These are phyloP conservation scores for Curvularia sp. DNA, from an alignment of 2,329 filamentous ascomycete species.

Conservation along the genomic window DNA sequence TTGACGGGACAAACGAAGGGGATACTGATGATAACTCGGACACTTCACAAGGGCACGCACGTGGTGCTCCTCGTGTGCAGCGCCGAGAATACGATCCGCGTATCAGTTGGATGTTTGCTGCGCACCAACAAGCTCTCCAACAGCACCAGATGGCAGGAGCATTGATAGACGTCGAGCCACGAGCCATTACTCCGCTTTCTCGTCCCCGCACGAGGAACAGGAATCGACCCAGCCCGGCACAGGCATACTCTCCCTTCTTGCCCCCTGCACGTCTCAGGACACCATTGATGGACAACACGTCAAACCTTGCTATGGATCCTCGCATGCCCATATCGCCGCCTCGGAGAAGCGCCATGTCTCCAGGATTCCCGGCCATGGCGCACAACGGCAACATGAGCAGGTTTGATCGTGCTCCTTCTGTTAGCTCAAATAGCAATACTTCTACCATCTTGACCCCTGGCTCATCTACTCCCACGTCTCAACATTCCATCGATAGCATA, in stretches of 20 bases:
- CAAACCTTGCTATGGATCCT: constrained; percentile 29
- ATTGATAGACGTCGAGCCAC: constrained; percentile 47
- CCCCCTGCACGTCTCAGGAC: constrained; percentile 46
- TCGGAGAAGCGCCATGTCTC: constrained; percentile 35
- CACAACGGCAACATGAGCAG: constrained; percentile 23
- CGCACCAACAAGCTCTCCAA: constrained; percentile 49
- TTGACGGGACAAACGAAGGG: constrained; percentile 36
- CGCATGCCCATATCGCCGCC: constrained; percentile 43
- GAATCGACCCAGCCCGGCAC: constrained; percentile 48
- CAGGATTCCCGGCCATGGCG: constrained; percentile 26
- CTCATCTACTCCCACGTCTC: constrained; percentile 38
- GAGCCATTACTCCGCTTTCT: constrained; percentile 49
- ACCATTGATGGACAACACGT: constrained; percentile 43
- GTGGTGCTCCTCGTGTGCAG: constrained; percentile 31
- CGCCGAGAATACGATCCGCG: constrained; percentile 50
- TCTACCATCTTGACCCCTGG: constrained; percentile 39
- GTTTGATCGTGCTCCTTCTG: constrained; percentile 37
- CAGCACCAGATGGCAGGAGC: constrained; percentile 42
- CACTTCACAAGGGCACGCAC: constrained; percentile 43
- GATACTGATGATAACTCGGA: constrained; percentile 52
- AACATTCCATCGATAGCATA: constrained; percentile 36
- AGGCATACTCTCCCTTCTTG: constrained; percentile 46
- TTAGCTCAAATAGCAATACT: constrained; percentile 38
- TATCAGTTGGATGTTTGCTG: constrained; percentile 53
- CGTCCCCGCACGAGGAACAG: constrained; percentile 50